Evolutionary conservation across 495 filamentous ascomycete species (phyloP), one percentile per base, ranked within the genome.

Genomic region (Terfezia claveryi): DNA sequence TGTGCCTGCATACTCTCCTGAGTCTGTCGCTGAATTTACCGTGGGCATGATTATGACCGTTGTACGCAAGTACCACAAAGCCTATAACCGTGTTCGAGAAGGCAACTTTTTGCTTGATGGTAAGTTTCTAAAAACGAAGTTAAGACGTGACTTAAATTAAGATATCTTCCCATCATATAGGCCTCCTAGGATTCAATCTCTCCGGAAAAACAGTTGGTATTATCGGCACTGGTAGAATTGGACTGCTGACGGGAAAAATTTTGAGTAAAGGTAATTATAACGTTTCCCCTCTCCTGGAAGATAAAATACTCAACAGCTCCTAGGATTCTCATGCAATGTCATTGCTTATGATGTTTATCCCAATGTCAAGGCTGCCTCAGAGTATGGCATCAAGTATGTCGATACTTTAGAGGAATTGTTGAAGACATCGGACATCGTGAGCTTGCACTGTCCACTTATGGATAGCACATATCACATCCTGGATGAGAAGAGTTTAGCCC

Each of bases 1-100:
- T 54, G 80, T 85, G 20, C 79, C 80, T 0, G 71, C 79, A 1
- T 84, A 85, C 65, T 78, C 76, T 4, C 81, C 81, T 56, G 80
- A 83, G 60, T 77, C 80, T 4, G 81, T 85, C 4, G 81, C 81
- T 59, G 81, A 84, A 68, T 84, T 82, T 62, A 74, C 80, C 17
- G 70, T 82, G 14, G 76, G 79, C 9, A 71, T 84, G 61, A 69
- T 81, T 41, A 78, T 80, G 66, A 82, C 80, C 0, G 70, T 83
- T 27, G 82, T 83, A 61, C 78, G 81, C 17, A 78, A 80, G 58
- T 80, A 77, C 14, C 81, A 84, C 63, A 77, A 80, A 23, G 76
- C 80, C 7, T 85, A 80, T 66, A 82, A 77, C 63, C 78, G 81
- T 11, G 80, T 82, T 17, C 77, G 80, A 36, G 81, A 84, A 66